phyloP scores from a whole-genome alignment of 805 yeast species.

The Candida corydali region DNA sequence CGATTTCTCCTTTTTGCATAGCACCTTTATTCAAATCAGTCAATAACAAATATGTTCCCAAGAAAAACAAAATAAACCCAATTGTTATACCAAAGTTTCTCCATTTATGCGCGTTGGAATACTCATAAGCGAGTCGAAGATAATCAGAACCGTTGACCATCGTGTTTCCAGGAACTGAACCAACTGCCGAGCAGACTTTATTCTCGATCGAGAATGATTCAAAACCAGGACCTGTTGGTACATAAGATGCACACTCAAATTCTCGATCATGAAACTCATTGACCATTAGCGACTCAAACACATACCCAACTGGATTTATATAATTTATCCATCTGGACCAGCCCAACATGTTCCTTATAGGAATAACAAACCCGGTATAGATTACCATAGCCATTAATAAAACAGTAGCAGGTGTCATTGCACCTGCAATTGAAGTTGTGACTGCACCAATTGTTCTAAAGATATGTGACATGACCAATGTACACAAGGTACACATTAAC shows the following conservation, averaged over 20 bases:
- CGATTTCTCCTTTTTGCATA: constrained; percentile 41
- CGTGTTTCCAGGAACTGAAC: constrained; percentile 51
- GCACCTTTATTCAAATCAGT: constrained; percentile 39
- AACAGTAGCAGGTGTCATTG: constrained; percentile 42
- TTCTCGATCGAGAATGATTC: constrained; percentile 2
- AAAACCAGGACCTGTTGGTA: constrained; percentile 49
- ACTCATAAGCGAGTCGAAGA: constrained; percentile 44
- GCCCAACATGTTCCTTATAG: constrained; percentile 44
- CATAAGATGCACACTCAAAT: constrained; percentile 48
- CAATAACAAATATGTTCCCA: constrained; percentile 27
- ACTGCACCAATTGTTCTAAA: constrained; percentile 40
- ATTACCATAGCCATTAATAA: constrained; percentile 49
- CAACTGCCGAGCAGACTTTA: constrained; percentile 48
- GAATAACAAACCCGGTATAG: constrained; percentile 46
- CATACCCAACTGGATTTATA: constrained; percentile 39
- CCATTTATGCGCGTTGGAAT: constrained; percentile 63
- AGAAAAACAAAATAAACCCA: constrained; percentile 45
- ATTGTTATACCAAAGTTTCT: constrained; percentile 68
- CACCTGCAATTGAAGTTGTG: constrained; percentile 35
- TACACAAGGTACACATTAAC: constrained; percentile 25
- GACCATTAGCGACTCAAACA: constrained; percentile 54
- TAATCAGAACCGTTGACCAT: constrained; percentile 59
- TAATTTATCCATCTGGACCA: constrained; percentile 58
- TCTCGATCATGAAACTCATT: constrained; percentile 58
- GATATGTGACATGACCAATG: constrained; percentile 37